Conservation (phyloP, 345 rosid species). For the Aethionema arabicum region DNA sequence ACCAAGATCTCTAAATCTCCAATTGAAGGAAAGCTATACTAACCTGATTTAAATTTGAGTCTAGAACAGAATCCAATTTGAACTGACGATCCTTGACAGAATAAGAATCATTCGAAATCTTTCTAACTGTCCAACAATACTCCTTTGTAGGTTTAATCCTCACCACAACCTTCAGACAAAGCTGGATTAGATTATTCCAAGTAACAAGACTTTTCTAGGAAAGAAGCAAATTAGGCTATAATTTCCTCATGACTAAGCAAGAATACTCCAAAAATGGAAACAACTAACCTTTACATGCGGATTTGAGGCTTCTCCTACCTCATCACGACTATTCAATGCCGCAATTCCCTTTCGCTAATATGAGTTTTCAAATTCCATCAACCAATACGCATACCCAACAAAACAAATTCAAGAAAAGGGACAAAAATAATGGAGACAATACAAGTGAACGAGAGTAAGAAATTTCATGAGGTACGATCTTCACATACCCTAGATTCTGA, state of each 20-base stretch:
- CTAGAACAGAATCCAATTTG: slow-evolving; percentile 77
- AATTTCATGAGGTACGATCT: not conserved
- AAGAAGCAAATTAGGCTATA: not conserved
- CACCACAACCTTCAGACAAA: slow-evolving; percentile 61
- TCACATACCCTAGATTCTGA: slow-evolving; percentile 29
- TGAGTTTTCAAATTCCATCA: not conserved
- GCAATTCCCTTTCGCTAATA: slow-evolving; percentile 38
- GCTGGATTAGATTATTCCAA: not conserved
- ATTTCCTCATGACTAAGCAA: not conserved
- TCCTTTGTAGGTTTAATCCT: slow-evolving; percentile 64
- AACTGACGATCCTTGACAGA: slow-evolving; percentile 62
- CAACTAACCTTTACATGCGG: slow-evolving; percentile 68
- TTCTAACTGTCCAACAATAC: slow-evolving; percentile 46
- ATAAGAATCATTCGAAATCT: slow-evolving; percentile 58
- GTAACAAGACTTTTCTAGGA: not conserved
- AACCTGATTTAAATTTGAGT: slow-evolving; percentile 80
- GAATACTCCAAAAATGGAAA: slow-evolving; percentile 3
- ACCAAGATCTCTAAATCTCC: not conserved
- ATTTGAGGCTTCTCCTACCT: slow-evolving; percentile 42
- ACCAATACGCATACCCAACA: not conserved
- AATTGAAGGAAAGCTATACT: not conserved
- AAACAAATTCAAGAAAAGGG: not conserved
- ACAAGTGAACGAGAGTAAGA: not conserved
- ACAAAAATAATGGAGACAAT: not conserved
- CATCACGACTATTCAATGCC: slow-evolving; percentile 33